Evolutionary conservation across 345 rosid species (phyloP).

Genomic region (Populus nigra): DNA sequence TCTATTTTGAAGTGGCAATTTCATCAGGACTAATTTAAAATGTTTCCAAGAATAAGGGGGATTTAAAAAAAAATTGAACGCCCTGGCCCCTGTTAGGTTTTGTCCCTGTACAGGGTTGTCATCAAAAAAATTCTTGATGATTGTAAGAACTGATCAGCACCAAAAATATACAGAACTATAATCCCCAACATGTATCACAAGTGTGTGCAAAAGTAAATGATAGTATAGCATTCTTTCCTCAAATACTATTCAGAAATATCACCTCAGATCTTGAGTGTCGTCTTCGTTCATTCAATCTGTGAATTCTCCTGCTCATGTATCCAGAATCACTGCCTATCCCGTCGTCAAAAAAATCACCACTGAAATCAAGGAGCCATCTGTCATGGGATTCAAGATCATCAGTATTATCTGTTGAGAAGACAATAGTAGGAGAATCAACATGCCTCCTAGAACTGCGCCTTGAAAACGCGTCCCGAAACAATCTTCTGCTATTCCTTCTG

Average conservation of each 20-base stretch:
- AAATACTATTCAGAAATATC: slow-evolving; percentile 6
- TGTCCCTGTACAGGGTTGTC: not conserved
- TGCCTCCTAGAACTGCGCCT: slow-evolving; percentile 47
- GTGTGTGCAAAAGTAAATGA: not conserved
- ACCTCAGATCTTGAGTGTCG: slow-evolving; percentile 65
- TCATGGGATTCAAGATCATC: slow-evolving; percentile 41
- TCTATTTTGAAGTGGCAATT: no score
- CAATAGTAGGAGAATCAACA: slow-evolving; percentile 38
- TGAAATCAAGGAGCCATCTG: slow-evolving; percentile 57
- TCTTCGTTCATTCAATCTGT: slow-evolving; percentile 46
- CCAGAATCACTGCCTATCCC: slow-evolving; percentile 44
- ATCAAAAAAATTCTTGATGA: no score
- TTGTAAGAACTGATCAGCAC: not conserved
- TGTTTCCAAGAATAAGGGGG: no score
- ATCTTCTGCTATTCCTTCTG: slow-evolving; percentile 49
- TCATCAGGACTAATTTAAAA: no score
- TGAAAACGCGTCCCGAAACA: slow-evolving; percentile 60
- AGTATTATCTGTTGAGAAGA: slow-evolving; percentile 43
- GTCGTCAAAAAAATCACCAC: slow-evolving; percentile 42
- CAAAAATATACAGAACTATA: not conserved
- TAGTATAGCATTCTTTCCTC: not conserved
- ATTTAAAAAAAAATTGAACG: no score
- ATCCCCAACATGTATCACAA: not conserved
- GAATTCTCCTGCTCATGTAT: slow-evolving; percentile 45
- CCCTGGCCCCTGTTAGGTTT: no score